phyloP scores from a whole-genome alignment of 768 basidiomycete genomes.

The Fomitopsis serialis region DNA sequence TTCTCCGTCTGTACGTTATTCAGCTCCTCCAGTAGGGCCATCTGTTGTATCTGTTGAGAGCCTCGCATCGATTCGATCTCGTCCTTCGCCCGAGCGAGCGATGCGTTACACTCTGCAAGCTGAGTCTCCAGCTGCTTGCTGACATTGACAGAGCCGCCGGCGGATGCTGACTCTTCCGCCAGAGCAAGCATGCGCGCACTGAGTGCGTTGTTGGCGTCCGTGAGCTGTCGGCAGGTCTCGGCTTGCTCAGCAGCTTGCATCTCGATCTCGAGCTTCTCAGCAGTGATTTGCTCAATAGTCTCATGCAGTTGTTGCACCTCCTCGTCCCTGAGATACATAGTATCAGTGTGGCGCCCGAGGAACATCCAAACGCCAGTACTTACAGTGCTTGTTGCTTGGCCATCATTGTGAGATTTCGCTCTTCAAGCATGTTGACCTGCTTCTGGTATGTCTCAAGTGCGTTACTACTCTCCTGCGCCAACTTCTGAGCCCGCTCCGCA shows the following conservation, averaged over 20 bases:
- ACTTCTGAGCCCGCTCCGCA: constrained; percentile 85
- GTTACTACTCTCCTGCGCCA: constrained; percentile 74
- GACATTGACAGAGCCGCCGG: constrained; percentile 45
- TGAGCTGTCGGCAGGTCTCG: constrained; percentile 66
- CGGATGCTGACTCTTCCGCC: constrained; percentile 55
- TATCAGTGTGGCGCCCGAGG: neutral
- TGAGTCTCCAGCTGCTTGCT: constrained; percentile 61
- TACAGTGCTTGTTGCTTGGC: constrained; percentile 54
- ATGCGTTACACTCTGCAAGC: constrained; percentile 53
- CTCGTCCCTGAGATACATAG: constrained; percentile 46
- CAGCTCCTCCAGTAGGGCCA: constrained; percentile 84
- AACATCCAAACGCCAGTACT: constrained; percentile 14
- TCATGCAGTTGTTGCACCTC: constrained; percentile 59
- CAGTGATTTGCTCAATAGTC: constrained; percentile 50
- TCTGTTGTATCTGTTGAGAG: constrained; percentile 76
- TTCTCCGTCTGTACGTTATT: constrained; percentile 82
- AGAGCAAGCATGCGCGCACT: constrained; percentile 67
- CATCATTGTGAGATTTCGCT: constrained; percentile 53
- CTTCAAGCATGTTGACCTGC: constrained; percentile 77
- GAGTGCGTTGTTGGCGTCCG: constrained; percentile 73
- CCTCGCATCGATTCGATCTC: constrained; percentile 64
- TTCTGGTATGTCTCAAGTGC: constrained; percentile 89
- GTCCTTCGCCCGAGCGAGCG: constrained; percentile 58
- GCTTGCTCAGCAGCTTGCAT: constrained; percentile 63
- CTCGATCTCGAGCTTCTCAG: constrained; percentile 70